Percentiles rank a stretch among this genome's conserved stretches.
Evolutionary conservation across 2,329 filamentous ascomycete species (phyloP).

Genomic region (Exophiala viscosa): DNA sequence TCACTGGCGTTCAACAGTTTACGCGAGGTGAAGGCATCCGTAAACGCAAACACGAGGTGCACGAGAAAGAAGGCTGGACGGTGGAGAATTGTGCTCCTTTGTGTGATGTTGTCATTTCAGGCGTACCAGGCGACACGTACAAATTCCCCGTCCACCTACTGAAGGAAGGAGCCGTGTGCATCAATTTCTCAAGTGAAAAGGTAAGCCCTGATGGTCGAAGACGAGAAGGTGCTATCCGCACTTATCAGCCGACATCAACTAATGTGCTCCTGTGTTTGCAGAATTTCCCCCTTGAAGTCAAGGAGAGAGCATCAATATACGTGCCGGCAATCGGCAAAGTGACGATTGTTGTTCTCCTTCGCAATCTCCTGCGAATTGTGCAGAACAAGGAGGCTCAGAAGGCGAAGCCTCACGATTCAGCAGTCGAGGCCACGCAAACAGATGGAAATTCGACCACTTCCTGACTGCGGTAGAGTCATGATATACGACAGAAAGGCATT

Average conservation of each 20-base stretch:
- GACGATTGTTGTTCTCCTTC: constrained; percentile 84
- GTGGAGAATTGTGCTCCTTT: constrained; percentile 77
- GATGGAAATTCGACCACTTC: not conserved
- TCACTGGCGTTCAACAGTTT: constrained; percentile 88
- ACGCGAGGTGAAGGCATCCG: constrained; percentile 83
- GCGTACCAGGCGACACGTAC: constrained; percentile 81
- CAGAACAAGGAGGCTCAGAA: constrained; percentile 38
- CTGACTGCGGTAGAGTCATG: too few species aligned
- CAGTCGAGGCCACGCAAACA: not conserved
- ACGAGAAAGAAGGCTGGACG: constrained; percentile 74
- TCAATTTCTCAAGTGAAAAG: constrained; percentile 95
- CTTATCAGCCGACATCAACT: not conserved
- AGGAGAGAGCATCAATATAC: constrained; percentile 94
- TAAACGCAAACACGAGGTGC: constrained; percentile 79
- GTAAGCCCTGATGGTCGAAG: constrained; percentile 35
- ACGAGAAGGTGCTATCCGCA: not conserved
- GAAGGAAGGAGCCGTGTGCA: constrained; percentile 89
- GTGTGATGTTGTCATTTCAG: constrained; percentile 91
- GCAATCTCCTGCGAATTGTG: constrained; percentile 74
- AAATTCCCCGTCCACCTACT: constrained; percentile 83
- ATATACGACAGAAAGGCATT: too few species aligned
- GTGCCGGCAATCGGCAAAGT: constrained; percentile 97
- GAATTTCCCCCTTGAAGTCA: constrained; percentile 87
- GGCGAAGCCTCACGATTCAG: not conserved
- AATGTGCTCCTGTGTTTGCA: constrained; percentile 30